Conservation (phyloP, 2,329 filamentous ascomycete species). For the Scytalidium sp. region DNA sequence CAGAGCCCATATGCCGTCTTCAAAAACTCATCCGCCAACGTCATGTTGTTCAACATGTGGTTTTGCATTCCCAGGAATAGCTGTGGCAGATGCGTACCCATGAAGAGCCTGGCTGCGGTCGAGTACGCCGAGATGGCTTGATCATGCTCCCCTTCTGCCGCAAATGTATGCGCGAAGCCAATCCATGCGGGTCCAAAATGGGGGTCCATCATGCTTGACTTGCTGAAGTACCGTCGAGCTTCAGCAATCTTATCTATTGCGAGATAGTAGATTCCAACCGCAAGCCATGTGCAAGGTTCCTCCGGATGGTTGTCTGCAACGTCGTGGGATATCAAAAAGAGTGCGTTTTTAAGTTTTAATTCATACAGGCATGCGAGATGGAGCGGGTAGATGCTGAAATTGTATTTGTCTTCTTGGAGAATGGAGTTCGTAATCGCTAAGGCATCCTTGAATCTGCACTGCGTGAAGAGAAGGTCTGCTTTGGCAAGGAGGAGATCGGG, state of each 20-base stretch:
- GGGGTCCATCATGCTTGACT: conserved; percentile 94
- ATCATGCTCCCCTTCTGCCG: conserved; percentile 95
- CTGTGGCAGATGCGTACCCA: conserved; percentile 93
- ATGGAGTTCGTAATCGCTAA: conserved; percentile 81
- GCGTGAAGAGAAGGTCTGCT: conserved; percentile 89
- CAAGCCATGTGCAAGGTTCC: conserved; percentile 89
- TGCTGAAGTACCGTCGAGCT: conserved; percentile 92
- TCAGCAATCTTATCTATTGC: conserved; percentile 86
- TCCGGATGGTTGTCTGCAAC: conserved; percentile 88
- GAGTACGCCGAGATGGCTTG: conserved; percentile 98
- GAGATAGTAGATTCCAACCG: conserved; percentile 94
- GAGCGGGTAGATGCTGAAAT: conserved; percentile 83
- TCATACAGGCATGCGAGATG: conserved; percentile 91
- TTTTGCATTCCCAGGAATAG: conserved; percentile 99
- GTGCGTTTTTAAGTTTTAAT: conserved; percentile 77
- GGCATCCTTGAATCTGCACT: conserved; percentile 89
- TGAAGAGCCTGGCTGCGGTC: conserved; percentile 90
- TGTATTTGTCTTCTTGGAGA: conserved; percentile 80
- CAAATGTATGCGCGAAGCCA: conserved; percentile 97
- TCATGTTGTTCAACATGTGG: conserved; percentile 91
- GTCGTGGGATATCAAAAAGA: conserved; percentile 91
- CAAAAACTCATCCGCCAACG: conserved; percentile 88
- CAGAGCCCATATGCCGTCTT: conserved; percentile 83
- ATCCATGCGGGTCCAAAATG: conserved; percentile 99
- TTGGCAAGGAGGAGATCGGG: conserved; percentile 87